These are phyloP conservation scores for Pezicula carpinea DNA, from an alignment of 2,329 filamentous ascomycete genomes.

Conservation along the genomic window DNA sequence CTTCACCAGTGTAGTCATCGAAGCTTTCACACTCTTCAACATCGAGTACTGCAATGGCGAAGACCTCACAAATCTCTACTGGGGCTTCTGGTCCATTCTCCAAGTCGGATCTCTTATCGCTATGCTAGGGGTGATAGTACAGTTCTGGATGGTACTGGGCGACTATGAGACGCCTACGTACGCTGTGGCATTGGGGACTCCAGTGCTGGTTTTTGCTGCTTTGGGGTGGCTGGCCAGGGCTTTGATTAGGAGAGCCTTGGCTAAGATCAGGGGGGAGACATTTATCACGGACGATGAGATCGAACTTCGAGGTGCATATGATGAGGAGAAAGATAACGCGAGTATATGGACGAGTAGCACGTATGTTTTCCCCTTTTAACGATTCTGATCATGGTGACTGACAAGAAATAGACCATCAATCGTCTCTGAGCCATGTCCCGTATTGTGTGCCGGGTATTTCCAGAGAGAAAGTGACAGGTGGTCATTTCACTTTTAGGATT, in stretches of 20 bases:
- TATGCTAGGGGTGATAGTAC: conserved; percentile 51
- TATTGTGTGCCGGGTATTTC: no score
- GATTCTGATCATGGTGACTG: no score
- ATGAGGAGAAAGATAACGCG: conserved; percentile 4
- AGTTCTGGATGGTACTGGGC: conserved; percentile 44
- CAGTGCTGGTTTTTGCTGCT: conserved; percentile 49
- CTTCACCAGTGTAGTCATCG: conserved; percentile 44
- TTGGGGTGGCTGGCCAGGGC: conserved; percentile 39
- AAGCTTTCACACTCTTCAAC: conserved; percentile 39
- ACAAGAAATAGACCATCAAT: no score
- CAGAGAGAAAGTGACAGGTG: no score
- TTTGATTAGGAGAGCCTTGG: conserved; percentile 9
- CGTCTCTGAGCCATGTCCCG: no score
- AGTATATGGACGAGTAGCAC: no score
- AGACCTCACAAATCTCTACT: conserved; percentile 46
- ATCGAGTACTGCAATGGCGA: conserved; percentile 54
- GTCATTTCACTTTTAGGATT: no score
- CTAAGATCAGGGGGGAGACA: not conserved
- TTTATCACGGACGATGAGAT: conserved; percentile 1
- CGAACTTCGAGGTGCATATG: not conserved
- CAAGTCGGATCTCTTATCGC: conserved; percentile 55
- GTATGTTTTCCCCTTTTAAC: no score
- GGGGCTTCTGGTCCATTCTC: conserved; percentile 57
- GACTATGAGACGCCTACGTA: conserved; percentile 50
- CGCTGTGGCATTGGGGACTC: conserved; percentile 56